Evolutionary conservation across 1,284 basidiomycete genomes (phyloP), one percentile per base, ranked within the genome.

Genomic region (Trametes hirsuta): DNA sequence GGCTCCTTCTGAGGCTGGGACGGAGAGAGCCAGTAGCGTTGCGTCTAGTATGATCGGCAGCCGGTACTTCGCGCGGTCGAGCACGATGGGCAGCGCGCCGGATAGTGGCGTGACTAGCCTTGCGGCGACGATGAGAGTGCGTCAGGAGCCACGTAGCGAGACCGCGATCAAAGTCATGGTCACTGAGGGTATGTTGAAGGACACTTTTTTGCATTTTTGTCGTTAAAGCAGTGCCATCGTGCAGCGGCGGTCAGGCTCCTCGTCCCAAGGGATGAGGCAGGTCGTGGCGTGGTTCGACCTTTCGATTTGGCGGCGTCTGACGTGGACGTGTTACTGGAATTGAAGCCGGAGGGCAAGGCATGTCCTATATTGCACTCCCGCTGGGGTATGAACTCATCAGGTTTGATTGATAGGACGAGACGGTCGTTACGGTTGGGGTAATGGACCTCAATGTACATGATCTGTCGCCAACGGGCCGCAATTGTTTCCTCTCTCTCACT

Each of bases 1-100:
- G 15, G 41, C 58, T 0, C 68, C 69, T 2, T 54, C 59, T 2
- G 63, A 67, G 11, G 24, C 63, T 6, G 66, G 76, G 61, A 69
- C 75, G 3, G 75, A 78, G 41, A 74, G 69, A 24, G 66, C 68
- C 11, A 73, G 75, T 63, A 83, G 85, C 59, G 80, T 79, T 57
- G 83, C 90, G 63, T 75, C 87, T 4, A 93, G 87, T 71, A 75
- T 95, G 61, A 91, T 95, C 59, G 94, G 93, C 15, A 95, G 93
- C 69, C 84, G 87, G 36, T 95, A 87, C 74, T 95, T 95, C 65
- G 81, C 84, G 0, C 83, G 82, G 57, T 82, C 84, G 39, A 80
- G 82, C 54, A 81, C 79, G 42, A 45, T 39, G 68, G 75, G 77
- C 45, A 78, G 76, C 65, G 79, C 74, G 42, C 74, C 76, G 22